Evolutionary conservation across 2,329 filamentous ascomycete species (phyloP).

Genomic region (Chrysoporthe puriensis): DNA sequence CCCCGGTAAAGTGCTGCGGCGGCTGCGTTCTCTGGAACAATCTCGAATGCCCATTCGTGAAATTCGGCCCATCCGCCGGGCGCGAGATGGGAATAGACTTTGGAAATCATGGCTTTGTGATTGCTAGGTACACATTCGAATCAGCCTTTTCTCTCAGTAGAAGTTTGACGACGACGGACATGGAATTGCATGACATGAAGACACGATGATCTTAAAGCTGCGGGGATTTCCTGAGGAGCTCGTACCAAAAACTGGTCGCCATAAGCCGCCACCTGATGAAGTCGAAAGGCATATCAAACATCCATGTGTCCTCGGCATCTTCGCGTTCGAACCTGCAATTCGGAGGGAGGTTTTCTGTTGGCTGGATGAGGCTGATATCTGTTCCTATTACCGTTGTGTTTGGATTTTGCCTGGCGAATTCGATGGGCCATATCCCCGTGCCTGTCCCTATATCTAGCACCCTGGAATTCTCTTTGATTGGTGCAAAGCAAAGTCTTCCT

Average conservation of each 20-base stretch:
- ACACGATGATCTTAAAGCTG: not conserved
- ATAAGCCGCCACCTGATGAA: constrained; percentile 20
- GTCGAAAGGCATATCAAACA: constrained; percentile 17
- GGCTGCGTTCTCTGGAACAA: constrained; percentile 1
- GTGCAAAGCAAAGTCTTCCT: constrained; percentile 18
- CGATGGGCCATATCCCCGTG: constrained; percentile 27
- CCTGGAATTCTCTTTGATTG: constrained; percentile 5
- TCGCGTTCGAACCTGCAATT: constrained; percentile 20
- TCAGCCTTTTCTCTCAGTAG: not conserved
- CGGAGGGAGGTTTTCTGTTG: constrained; percentile 14
- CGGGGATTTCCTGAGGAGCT: not conserved
- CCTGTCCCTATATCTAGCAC: constrained; percentile 24
- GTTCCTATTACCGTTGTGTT: constrained; percentile 23
- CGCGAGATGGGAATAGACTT: not conserved
- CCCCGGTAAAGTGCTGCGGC: not conserved
- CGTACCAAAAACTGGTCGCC: constrained; percentile 11
- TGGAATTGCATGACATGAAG: not conserved
- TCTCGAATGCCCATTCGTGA: constrained; percentile 19
- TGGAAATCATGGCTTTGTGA: constrained; percentile 3
- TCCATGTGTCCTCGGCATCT: constrained; percentile 21
- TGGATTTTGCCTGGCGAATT: constrained; percentile 23
- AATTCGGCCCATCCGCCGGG: constrained; percentile 19
- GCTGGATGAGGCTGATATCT: constrained; percentile 27
- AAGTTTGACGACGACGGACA: not conserved
- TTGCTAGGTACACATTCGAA: not conserved